These are phyloP conservation scores for Eucalyptus viminalis DNA, from an alignment of 345 rosid genomes.

Conservation along the genomic window DNA sequence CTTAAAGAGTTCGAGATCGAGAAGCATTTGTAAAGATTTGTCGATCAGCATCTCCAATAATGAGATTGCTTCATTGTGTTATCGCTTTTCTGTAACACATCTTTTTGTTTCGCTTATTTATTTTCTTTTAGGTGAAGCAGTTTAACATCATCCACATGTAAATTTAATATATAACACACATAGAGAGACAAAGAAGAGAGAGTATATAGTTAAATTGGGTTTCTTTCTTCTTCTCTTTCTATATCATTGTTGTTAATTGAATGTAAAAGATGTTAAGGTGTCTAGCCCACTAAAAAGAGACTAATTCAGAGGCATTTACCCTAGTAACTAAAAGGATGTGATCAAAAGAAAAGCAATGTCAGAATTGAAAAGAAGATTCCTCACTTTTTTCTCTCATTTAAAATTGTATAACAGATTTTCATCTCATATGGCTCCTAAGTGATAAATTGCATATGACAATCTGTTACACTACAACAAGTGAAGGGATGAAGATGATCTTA, in stretches of 20 bases:
- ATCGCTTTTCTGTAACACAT: background rate
- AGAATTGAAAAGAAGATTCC: background rate
- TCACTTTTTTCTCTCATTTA: background rate
- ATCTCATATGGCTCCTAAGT: accelerated
- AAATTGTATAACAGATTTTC: accelerated
- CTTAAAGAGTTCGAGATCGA: background rate
- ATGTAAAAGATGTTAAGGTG: background rate
- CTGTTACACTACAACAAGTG: background rate
- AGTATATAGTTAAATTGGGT: background rate
- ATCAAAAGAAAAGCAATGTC: background rate
- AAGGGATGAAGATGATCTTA: background rate
- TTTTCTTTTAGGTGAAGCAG: background rate
- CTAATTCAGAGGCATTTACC: background rate
- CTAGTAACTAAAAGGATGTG: background rate
- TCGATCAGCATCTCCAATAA: background rate
- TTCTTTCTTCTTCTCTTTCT: background rate
- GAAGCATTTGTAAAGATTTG: background rate
- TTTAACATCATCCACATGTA: background rate
- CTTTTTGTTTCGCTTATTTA: accelerated
- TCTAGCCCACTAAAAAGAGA: background rate
- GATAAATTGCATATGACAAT: background rate
- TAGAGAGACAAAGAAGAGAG: background rate
- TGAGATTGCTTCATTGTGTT: accelerated
- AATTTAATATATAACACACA: background rate
- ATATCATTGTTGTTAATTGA: background rate